Conservation (phyloP, 2,329 filamentous ascomycete genomes). For the Rhynchosporium graminicola region DNA sequence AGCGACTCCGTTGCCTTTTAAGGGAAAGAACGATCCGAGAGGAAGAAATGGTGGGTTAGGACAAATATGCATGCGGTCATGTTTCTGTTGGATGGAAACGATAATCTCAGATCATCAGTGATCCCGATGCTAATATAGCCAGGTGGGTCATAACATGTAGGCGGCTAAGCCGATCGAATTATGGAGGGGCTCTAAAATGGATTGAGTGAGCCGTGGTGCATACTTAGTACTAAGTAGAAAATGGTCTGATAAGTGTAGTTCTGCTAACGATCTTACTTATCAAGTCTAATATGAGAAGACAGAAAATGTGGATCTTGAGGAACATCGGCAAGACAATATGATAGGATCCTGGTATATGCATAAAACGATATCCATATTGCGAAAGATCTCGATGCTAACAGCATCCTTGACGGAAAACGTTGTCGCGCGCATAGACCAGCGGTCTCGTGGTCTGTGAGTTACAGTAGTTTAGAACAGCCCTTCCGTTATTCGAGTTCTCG, state of each 20-base stretch:
- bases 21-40: background rate
- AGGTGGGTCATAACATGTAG: slow-evolving; percentile 3
- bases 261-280: background rate
- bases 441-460: background rate
- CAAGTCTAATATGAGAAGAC: too few relatives aligned
- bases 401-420: slow-evolving; percentile 8
- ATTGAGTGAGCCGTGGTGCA: slow-evolving; percentile 1
- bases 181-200: background rate
- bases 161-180: slow-evolving; percentile 4
- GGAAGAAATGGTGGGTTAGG: slow-evolving; percentile 1
- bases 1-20: background rate
- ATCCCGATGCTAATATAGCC: slow-evolving; percentile 8
- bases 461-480: background rate
- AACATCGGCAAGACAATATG: too few relatives aligned
- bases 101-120: background rate
- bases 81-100: slow-evolving; percentile 11
- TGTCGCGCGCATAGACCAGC: background rate
- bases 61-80: slow-evolving; percentile 1
- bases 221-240: background rate
- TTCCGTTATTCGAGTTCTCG: background rate
- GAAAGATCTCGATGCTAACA: too few relatives aligned
- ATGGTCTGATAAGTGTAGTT: background rate
- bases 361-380: background rate
- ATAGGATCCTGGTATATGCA: too few relatives aligned
- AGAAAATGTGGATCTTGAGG: background rate